These are phyloP conservation scores for Drechmeria coniospora DNA, from an alignment of 2,329 filamentous ascomycete genomes.

Conservation along the genomic window DNA sequence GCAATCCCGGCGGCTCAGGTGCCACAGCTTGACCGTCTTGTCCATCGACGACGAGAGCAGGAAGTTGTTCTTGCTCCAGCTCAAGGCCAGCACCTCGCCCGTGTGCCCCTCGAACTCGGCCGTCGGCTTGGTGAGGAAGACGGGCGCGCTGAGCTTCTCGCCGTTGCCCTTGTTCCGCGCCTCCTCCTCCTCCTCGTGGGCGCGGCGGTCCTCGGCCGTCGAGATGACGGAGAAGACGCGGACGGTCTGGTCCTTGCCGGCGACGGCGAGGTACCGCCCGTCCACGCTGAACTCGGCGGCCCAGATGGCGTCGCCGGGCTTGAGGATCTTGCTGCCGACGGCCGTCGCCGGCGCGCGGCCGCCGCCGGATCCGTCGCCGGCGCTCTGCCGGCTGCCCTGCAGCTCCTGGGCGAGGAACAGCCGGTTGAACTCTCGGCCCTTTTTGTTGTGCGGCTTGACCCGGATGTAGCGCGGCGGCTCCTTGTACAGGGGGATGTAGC, in stretches of 20 bases:
- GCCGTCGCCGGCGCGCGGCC: conserved; percentile 19
- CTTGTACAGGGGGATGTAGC: conserved; percentile 75
- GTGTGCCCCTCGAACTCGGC: conserved; percentile 73
- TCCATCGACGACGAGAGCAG: conserved; percentile 94
- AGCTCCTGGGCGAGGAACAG: conserved; percentile 88
- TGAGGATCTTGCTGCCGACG: conserved; percentile 24
- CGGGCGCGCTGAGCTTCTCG: conserved; percentile 68
- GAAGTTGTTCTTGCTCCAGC: conserved; percentile 99
- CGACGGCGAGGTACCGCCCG: conserved; percentile 81
- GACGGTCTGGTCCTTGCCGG: conserved; percentile 73
- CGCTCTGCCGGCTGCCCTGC: conserved; percentile 35
- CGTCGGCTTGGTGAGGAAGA: conserved; percentile 67
- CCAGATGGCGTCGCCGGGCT: conserved; percentile 62
- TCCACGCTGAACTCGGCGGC: conserved; percentile 85
- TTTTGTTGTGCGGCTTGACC: conserved; percentile 68
- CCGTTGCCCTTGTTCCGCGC: conserved; percentile 16
- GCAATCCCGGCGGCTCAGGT: conserved; percentile 70
- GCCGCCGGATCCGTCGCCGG: conserved; percentile 12
- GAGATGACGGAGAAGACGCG: conserved; percentile 82
- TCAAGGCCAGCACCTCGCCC: conserved; percentile 75
- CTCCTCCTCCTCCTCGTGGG: conserved; percentile 49
- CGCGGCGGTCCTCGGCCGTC: conserved; percentile 60
- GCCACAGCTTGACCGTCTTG: conserved; percentile 91
- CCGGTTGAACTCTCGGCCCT: conserved; percentile 64
- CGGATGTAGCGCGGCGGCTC: conserved; percentile 86